Conservation (phyloP, 768 basidiomycete species). For the Russula compacta region DNA sequence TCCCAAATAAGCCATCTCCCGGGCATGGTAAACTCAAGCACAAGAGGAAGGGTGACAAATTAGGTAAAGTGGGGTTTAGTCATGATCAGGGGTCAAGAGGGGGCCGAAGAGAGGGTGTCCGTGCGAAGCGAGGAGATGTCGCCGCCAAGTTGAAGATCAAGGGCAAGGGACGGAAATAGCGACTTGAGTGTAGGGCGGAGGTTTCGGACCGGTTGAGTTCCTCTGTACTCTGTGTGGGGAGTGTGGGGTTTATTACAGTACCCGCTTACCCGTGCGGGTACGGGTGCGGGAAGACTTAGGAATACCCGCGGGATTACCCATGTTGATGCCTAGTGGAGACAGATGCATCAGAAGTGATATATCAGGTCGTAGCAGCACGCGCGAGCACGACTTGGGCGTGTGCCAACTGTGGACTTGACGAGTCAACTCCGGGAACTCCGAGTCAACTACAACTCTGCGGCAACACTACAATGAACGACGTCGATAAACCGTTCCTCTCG, state of each 20-base stretch:
- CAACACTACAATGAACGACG: conserved; percentile 33
- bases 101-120: conserved; percentile 46
- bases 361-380: too few relatives aligned
- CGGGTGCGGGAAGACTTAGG: too few relatives aligned
- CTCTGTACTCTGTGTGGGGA: too few relatives aligned
- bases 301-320: too few relatives aligned
- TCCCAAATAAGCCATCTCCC: conserved; percentile 31
- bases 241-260: too few relatives aligned
- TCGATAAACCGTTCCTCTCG: conserved; percentile 41
- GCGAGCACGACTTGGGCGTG: too few relatives aligned
- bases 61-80: conserved; percentile 42
- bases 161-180: conserved; percentile 37
- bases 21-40: conserved; percentile 24
- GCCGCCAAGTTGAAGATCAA: conserved; percentile 40
- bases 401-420: too few relatives aligned
- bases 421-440: too few relatives aligned
- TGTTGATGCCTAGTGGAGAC: too few relatives aligned
- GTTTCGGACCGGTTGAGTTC: neutral
- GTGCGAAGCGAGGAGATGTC: conserved; percentile 56
- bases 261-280: too few relatives aligned
- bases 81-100: conserved; percentile 45
- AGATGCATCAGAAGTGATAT: too few relatives aligned
- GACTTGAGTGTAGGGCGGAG: neutral
- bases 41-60: conserved; percentile 4
- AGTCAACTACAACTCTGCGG: too few relatives aligned